Evolutionary conservation across 371 early-diverging fungal species (phyloP).

Genomic region (Sporodiniella umbellata): DNA sequence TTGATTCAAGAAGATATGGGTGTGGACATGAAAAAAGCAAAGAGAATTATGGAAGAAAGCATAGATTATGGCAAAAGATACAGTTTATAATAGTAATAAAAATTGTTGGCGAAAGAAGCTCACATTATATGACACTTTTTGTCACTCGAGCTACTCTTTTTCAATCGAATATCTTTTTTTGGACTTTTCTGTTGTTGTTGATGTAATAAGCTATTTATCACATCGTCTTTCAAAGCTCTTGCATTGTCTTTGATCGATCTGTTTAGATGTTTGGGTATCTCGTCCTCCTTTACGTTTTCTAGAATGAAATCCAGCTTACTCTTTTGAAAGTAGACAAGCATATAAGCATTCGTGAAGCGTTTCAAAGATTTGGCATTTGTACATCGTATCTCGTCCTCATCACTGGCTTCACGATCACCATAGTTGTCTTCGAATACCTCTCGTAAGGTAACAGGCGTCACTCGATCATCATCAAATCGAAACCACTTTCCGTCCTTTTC

Average conservation of each 20-base stretch:
- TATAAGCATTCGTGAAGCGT: constrained; percentile 68
- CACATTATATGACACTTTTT: constrained; percentile 25
- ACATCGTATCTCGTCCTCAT: constrained; percentile 14
- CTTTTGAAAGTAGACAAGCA: constrained; percentile 91
- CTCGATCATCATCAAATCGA: constrained; percentile 97
- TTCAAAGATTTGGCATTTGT: constrained; percentile 16
- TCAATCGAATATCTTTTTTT: constrained; percentile 16
- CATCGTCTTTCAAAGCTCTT: constrained; percentile 50
- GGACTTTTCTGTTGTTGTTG: constrained; percentile 6
- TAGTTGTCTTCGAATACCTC: constrained; percentile 96
- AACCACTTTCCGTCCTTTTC: constrained; percentile 82
- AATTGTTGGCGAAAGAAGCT: not conserved
- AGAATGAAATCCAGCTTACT: constrained; percentile 67
- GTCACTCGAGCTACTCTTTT: constrained; percentile 14
- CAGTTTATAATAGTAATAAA: not conserved
- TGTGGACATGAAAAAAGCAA: constrained; percentile 32
- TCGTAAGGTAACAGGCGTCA: constrained; percentile 75
- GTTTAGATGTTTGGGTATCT: constrained; percentile 60
- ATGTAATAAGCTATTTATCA: constrained; percentile 16
- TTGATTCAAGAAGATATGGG: constrained; percentile 51
- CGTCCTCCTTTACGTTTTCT: constrained; percentile 52
- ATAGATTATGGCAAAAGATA: not conserved
- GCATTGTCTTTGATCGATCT: constrained; percentile 18
- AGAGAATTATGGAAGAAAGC: constrained; percentile 45
- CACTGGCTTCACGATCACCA: constrained; percentile 70